These are phyloP conservation scores for Manihot esculenta DNA, from an alignment of 441 rosid genomes.

Conservation along the genomic window DNA sequence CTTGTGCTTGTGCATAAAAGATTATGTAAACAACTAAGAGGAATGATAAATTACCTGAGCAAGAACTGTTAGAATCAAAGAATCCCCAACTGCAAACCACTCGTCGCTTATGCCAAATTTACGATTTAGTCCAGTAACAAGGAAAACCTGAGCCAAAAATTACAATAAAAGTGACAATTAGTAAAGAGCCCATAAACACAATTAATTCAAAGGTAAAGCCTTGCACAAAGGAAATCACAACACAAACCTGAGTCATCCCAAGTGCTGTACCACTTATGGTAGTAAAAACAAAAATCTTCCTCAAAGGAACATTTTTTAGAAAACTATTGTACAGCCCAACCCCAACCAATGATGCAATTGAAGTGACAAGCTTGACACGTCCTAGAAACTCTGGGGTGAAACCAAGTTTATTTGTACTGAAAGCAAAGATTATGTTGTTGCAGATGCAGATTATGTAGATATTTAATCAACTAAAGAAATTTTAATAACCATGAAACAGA, in stretches of 20 bases:
- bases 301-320: slow-evolving; percentile 72
- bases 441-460: background rate
- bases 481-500: slow-evolving; percentile 8
- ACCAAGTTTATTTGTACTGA: slow-evolving; percentile 92
- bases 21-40: background rate
- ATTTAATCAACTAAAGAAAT: slow-evolving; percentile 11
- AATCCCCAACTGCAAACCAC: slow-evolving; percentile 98
- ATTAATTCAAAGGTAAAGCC: slow-evolving; percentile 11
- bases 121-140: slow-evolving; percentile 82
- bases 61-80: slow-evolving; percentile 85
- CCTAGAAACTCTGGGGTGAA: slow-evolving; percentile 97
- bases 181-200: slow-evolving; percentile 5
- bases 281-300: slow-evolving; percentile 75
- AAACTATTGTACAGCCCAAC: slow-evolving; percentile 93
- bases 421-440: slow-evolving; percentile 12
- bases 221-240: background rate
- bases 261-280: slow-evolving; percentile 75
- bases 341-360: slow-evolving; percentile 84
- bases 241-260: slow-evolving; percentile 93
- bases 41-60: slow-evolving; percentile 59
- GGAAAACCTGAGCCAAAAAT: slow-evolving; percentile 64
- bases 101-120: slow-evolving; percentile 87
- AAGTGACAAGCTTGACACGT: slow-evolving; percentile 87
- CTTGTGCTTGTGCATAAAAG: background rate
- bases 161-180: background rate